Evolutionary conservation across 2,329 filamentous ascomycete species (phyloP), one percentile per base, ranked within the genome.

Genomic region (Didymella arachidicola): DNA sequence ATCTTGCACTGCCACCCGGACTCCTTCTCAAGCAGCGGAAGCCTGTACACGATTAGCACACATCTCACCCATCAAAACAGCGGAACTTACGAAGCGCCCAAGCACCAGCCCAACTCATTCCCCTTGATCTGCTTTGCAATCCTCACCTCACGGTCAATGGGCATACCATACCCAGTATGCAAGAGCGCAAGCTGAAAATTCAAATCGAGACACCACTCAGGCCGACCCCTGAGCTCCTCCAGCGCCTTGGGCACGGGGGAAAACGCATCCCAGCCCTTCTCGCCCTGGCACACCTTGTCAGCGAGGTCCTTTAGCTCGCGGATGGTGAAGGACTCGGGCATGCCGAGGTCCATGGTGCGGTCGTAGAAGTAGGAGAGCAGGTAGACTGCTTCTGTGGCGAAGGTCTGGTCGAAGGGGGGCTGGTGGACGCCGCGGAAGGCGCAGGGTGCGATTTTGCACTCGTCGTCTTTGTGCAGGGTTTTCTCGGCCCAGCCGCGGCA

Each of bases 301-400:
- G 95, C 88, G 18, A 98, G 86, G 61, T 96, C 91, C 72, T 93
- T 89, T 72, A 99, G 85, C 81, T 99, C 95, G 48, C 89, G 86
- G 32, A 99, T 82, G 0, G 93, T 97, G 79, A 98, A 99, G 6
- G 91, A 93, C 67, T 97, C 93, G n/a, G 96, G 95, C 93, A 99
- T 98, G 66, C 96, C 96, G 11, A 99, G 87, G 4, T 93, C 92
- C 77, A 91, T 86, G 25, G 91, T 96, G 71, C 96, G 93, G 82
- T 99, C 95, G 80, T 90, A 97, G 81, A 99, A 99, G 85, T 96
- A 99, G 29, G 92, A 96, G 80, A 99, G 94, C 68, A 98, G 92
- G 80, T 94, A 99, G 38, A 98, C 87, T 71, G 97, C 93, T 79
- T 98, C 94, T 63, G 85, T 86, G 26, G 91, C 82, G 72, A 99